These are phyloP conservation scores for Ophiostoma montium DNA, from an alignment of 2,329 filamentous ascomycete species.

Conservation along the genomic window DNA sequence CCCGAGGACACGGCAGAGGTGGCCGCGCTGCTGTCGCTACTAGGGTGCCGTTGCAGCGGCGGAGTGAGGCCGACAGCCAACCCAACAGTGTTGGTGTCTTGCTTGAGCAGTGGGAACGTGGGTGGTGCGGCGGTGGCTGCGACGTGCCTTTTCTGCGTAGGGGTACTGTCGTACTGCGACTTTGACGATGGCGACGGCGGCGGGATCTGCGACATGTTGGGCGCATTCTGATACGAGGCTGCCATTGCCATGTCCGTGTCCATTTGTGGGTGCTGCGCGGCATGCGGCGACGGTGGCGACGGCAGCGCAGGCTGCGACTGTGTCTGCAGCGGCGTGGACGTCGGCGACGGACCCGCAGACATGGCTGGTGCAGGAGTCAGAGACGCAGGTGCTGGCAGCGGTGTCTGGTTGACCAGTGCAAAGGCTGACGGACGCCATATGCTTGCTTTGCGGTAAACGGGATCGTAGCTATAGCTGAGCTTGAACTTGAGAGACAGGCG, in stretches of 20 bases:
- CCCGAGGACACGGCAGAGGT: conserved; percentile 1
- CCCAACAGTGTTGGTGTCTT: conserved; percentile 4
- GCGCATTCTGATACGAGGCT: not conserved
- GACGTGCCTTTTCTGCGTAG: not conserved
- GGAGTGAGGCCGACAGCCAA: conserved; percentile 3
- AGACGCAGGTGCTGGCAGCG: not conserved
- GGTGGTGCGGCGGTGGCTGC: conserved; percentile 7
- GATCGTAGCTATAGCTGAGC: conserved; percentile 18
- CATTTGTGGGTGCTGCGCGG: not conserved
- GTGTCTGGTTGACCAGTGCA: not conserved
- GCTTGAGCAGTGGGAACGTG: conserved; percentile 4
- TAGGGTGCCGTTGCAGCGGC: not conserved
- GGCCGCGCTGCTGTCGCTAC: conserved; percentile 6
- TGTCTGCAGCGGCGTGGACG: not conserved
- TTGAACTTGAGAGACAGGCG: conserved; percentile 17
- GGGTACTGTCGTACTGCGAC: not conserved
- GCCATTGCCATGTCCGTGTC: conserved; percentile 1
- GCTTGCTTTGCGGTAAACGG: conserved; percentile 13
- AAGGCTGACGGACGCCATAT: conserved; percentile 13
- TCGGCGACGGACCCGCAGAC: not conserved
- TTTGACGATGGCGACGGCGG: not conserved
- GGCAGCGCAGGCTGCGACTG: not conserved
- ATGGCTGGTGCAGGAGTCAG: not conserved
- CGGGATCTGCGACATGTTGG: not conserved
- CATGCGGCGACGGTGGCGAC: not conserved